Evolutionary conservation across 805 yeast genomes (phyloP).

Genomic region (Kuraishia piskuri): DNA sequence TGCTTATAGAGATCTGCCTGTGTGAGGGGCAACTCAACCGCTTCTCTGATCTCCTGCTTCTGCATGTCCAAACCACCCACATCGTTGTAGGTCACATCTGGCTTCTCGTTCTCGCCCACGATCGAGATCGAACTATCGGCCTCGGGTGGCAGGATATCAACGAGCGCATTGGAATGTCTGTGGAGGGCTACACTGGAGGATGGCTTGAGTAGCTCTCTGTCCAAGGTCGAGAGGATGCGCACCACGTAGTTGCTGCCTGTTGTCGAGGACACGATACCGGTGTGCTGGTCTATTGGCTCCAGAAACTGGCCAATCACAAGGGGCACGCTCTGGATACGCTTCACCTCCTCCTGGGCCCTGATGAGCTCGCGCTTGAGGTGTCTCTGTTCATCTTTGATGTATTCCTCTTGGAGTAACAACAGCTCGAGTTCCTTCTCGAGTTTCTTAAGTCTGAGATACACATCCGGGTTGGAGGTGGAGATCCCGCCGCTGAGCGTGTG

Average conservation of each 20-base stretch:
- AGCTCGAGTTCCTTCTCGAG: conserved; percentile 87
- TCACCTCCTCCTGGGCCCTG: conserved; percentile 97
- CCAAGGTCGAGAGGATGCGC: conserved; percentile 87
- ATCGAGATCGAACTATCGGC: conserved; percentile 95
- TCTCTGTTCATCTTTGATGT: conserved; percentile 93
- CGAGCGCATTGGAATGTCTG: conserved; percentile 96
- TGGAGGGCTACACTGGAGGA: conserved; percentile 95
- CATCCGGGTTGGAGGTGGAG: conserved; percentile 37
- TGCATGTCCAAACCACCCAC: conserved; percentile 99
- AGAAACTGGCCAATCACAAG: conserved; percentile 96
- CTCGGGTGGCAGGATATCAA: conserved; percentile 96
- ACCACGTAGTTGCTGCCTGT: conserved; percentile 98
- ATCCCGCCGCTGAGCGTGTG: not conserved
- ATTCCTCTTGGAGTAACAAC: conserved; percentile 83
- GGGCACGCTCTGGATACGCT: conserved; percentile 95
- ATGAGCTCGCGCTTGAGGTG: conserved; percentile 89
- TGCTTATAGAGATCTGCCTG: conserved; percentile 95
- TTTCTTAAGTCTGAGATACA: conserved; percentile 76
- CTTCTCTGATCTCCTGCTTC: conserved; percentile 97
- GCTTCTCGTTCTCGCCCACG: conserved; percentile 89
- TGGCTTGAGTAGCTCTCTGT: conserved; percentile 88
- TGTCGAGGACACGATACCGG: conserved; percentile 95
- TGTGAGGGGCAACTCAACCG: conserved; percentile 92
- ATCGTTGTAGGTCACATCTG: conserved; percentile 90
- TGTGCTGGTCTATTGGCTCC: conserved; percentile 93